Conservation (phyloP, 1,139 yeast genomes). For the Geotrichum carabidarum region DNA sequence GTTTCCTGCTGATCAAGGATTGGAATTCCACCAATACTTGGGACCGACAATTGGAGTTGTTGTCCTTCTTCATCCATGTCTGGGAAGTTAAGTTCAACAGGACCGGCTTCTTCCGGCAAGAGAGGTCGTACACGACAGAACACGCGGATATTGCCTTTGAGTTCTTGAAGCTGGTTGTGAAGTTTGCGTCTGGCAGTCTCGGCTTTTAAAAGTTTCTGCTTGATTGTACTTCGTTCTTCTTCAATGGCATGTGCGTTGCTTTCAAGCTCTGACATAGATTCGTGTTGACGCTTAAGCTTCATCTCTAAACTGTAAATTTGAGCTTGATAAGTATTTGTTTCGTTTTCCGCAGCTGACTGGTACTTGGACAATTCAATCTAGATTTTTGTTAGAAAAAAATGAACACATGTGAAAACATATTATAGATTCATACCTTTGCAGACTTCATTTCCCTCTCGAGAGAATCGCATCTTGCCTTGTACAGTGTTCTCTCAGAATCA, state of each 20-base stretch:
- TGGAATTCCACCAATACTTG: constrained; percentile 13
- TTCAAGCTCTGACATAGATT: constrained; percentile 18
- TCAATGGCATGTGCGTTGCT: constrained; percentile 22
- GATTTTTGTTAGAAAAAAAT: neutral
- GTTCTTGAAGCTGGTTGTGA: constrained; percentile 73
- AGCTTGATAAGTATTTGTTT: neutral
- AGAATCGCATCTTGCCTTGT: constrained; percentile 21
- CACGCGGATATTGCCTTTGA: constrained; percentile 89
- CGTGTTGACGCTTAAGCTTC: constrained; percentile 1
- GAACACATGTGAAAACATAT: neutral
- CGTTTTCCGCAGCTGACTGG: constrained; percentile 2
- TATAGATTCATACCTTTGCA: neutral
- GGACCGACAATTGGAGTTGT: constrained; percentile 28
- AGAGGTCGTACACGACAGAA: constrained; percentile 66
- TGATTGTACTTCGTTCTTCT: constrained; percentile 22
- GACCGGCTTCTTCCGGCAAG: constrained; percentile 27
- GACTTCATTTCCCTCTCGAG: constrained; percentile 4
- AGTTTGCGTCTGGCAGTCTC: constrained; percentile 55
- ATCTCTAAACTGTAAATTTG: constrained; percentile 5
- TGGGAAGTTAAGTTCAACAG: constrained; percentile 45
- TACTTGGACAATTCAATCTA: neutral
- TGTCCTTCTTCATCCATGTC: constrained; percentile 54
- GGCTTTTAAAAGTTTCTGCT: constrained; percentile 39
- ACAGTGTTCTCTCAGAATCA: constrained; percentile 14
- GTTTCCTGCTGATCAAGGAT: constrained; percentile 26